Evolutionary conservation across 192 early-diverging fungal species (phyloP), one percentile per base, ranked within the genome.

Genomic region (Coemansia reversa): DNA sequence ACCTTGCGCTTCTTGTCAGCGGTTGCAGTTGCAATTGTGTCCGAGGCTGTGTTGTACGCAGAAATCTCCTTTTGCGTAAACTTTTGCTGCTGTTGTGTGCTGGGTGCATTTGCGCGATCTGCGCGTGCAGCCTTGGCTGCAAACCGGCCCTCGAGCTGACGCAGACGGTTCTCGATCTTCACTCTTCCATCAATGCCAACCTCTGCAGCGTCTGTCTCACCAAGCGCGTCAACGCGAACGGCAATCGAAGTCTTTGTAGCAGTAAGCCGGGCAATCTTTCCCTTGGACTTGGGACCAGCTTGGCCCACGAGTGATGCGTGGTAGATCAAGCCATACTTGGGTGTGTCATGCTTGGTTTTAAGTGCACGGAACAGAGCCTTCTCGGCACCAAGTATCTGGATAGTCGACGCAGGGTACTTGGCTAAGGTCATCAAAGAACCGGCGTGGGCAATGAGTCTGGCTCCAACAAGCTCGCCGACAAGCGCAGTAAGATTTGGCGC

Each of bases 361-460:
- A 99, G 84, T 4, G 97, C 97, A 42, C 96, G 89, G 91, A 99
- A 99, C 27, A 99, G 89, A n/a, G 98, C 98, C 90, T 99, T 99
- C 84, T 99, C 98, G 33, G 98, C 98, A 79, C 98, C 98, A 19
- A 99, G 88, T 62, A 99, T 98, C 85, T 99, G 98, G 63, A 99
- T 91, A 58, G 98, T 99, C 50, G 91, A 93, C 55, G 96, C 96
- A 28, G 98, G 98, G 79, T 93, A 90, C 86, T 99, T 99, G 76
- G 93, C 90, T 68, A 99, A 83, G 75, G 94, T 99, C 84, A 94
- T 94, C 74, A 98, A 81, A 30, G 90, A 91, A 65, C 98, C 98
- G 50, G 96, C 95, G 72, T 98, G 98, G 39, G 94, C 84, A 79
- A 99, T 98, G 71, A 99, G 85, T 67, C 96, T 90, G 53, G 98